Evolutionary conservation across 2,329 filamentous ascomycete genomes (phyloP).

Genomic region (Fusarium keratoplasticum): DNA sequence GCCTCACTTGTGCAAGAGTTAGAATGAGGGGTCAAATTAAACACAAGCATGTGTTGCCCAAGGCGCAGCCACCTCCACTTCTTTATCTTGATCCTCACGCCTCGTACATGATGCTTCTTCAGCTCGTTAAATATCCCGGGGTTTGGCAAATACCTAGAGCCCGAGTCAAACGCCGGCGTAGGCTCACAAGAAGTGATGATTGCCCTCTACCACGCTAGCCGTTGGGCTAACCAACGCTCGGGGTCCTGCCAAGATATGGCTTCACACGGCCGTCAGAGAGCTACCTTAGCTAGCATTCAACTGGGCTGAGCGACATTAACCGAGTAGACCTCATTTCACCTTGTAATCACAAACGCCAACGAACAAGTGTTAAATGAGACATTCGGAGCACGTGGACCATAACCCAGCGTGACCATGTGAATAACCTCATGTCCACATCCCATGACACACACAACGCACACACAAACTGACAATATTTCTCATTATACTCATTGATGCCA

Average conservation of each 20-base stretch:
- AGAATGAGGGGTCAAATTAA: background rate
- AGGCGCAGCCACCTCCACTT: background rate
- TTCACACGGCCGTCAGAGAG: background rate
- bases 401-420: background rate
- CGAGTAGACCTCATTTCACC: background rate
- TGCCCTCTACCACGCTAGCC: background rate
- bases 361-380: background rate
- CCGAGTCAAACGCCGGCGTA: background rate
- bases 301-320: background rate
- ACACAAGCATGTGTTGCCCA: background rate
- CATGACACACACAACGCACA: background rate
- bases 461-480: slow-evolving; percentile 33
- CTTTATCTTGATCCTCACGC: background rate
- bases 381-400: background rate
- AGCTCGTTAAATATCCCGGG: background rate
- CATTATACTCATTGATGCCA: slow-evolving; percentile 48
- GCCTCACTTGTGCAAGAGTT: background rate
- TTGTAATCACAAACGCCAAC: background rate
- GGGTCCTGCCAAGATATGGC: background rate
- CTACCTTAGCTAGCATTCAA: background rate
- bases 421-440: background rate
- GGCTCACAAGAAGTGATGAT: background rate
- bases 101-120: background rate
- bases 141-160: background rate
- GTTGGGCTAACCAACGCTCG: background rate